phyloP scores from a whole-genome alignment of 768 basidiomycete genomes.

The Rhodocollybia butyracea region DNA sequence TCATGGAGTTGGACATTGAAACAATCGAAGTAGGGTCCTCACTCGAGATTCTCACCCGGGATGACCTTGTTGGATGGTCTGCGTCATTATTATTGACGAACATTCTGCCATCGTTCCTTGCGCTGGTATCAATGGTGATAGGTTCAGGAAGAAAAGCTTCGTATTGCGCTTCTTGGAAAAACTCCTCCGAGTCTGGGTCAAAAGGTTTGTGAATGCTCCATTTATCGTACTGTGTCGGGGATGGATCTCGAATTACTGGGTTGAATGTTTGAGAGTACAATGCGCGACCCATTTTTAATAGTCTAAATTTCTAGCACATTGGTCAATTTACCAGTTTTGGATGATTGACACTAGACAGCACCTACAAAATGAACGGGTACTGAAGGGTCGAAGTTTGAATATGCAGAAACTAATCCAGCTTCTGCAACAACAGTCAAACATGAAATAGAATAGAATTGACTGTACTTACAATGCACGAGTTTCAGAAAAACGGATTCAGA shows the following conservation, averaged over 20 bases:
- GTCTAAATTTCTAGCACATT: not conserved
- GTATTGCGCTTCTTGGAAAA: slow-evolving; percentile 59
- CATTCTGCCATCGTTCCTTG: not conserved
- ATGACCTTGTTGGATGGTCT: not conserved
- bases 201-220: slow-evolving; percentile 69
- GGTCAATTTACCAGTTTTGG: too few species aligned
- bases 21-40: not conserved
- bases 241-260: not conserved
- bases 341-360: too few species aligned
- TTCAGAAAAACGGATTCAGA: too few species aligned
- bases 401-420: too few species aligned
- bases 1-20: slow-evolving; percentile 1
- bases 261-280: slow-evolving; percentile 49
- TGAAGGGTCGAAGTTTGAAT: too few species aligned
- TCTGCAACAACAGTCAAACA: too few species aligned
- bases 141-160: slow-evolving; percentile 52
- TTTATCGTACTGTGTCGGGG: slow-evolving; percentile 36
- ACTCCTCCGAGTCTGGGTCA: slow-evolving; percentile 81
- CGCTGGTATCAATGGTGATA: not conserved
- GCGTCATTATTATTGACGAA: not conserved
- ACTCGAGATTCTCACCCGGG: not conserved
- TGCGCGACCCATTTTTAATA: slow-evolving; percentile 52
- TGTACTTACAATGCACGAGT: too few species aligned
- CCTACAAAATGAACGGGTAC: too few species aligned
- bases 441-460: too few species aligned